Evolutionary conservation across 2,329 filamentous ascomycete species (phyloP), one percentile per base, ranked within the genome.

Genomic region (Colletotrichum coccodes): DNA sequence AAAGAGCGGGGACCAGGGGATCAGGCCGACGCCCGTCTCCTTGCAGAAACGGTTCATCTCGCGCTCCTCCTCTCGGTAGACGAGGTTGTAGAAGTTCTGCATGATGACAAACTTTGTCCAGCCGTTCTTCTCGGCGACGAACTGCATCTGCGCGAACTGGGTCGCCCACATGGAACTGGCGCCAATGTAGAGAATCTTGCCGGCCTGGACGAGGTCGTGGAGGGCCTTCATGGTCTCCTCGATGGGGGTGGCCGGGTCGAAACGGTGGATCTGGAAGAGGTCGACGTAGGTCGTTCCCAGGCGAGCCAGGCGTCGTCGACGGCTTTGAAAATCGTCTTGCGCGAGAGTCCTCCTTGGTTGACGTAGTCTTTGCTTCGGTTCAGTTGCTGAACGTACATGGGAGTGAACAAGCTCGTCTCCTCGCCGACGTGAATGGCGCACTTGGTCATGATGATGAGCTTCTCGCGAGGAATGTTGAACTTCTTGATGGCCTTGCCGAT

Each of bases 371-470:
- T 73, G 64, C 58, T 71, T 49, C 66, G 12, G 36, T n/a, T 28
- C 6, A 36, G 4, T 30, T 68, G n/a, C 11, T 54, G 12, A 4
- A 12, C n/a, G 23, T 54, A 42, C 16, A 36, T 26, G 12, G 65
- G 32, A 14, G 54, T 21, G 34, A 54, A 75, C 28, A 80, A 72
- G 32, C 73, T 73, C 0, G 77, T 78, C 9, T 80, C 82, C 32
- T 74, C 71, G 30, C 69, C 65, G 6, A 74, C 71, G n/a, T 71
- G 63, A n/a, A 72, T 64, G 49, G 54, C 70, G 36, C 71, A 72
- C 79, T 91, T 91, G 12, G 85, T 86, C 68, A 93, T 76, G 65
- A 93, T 87, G 6, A 92, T 89, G n/a, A 93, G 79, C 64, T 87
- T 88, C 70, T 84, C 79, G 7, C 91, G 85, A 0, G 90, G 90